Base-by-base conservation (phyloP, 163 green algal species). In the Chlamydomonas reinhardtii region DNA sequence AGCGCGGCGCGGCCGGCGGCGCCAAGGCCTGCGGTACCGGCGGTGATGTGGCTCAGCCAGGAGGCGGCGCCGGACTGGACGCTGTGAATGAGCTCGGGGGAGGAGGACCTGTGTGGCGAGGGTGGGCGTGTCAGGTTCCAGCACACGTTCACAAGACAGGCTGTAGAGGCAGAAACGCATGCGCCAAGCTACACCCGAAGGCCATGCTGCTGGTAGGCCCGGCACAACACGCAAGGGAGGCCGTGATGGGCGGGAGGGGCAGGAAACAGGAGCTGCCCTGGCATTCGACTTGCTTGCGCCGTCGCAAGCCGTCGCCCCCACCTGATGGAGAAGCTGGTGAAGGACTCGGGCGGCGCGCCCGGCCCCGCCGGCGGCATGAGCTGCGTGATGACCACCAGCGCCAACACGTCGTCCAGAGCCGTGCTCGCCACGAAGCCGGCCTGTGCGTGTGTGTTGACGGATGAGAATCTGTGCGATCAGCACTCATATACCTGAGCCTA, bases 351-450 rank as follows among this genome's bases (percentile, higher is more conserved):
- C 19, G 11, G 35, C 22, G 14, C 61, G 20, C 81, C 70, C 27
- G 56, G 70, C 19, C 35, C 81, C 34, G 56, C 15, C 31, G 70
- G 43, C 59, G 81, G 81, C 81, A 87, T 61, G 27, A 87, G 81
- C 71, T 87, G 81, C 37, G 81, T 87, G 48, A 25, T 74, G 32
- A 80, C 16, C 81, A 80, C 56, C 56, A 87, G 34, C 71, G 81
- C 56, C 56, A 87, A 37, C n/a, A 5, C 34, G 81, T 87, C 81
- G 11, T 37, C 81, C 19, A 24, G 35, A 27, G 59, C 70, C 1
- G 81, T 87, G 56, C 32, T 61, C 32, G 81, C 81, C 25, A 31
- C 24, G 37, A 87, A 74, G 81, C 52, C 81, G 14, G 71, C 48
- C 48, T 56, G 48, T 14, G 39, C n/a, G n/a, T n/a, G n/a, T n/a